phyloP scores from a whole-genome alignment of 257 asterid species.

The Fraxinus quadrangulata region DNA sequence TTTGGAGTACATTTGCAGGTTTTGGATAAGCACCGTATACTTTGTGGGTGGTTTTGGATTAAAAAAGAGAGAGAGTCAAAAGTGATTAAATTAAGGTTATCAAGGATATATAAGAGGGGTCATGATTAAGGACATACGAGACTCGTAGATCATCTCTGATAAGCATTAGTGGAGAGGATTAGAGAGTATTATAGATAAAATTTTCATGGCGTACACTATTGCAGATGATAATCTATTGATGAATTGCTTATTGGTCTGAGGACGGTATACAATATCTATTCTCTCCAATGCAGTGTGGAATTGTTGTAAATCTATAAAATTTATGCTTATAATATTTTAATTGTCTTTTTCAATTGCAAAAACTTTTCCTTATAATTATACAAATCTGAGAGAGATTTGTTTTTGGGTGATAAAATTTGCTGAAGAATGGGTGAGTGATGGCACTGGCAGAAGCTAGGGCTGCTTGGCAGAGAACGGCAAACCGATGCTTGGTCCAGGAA shows the following conservation, averaged over 20 bases:
- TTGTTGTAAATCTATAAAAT: too few species aligned
- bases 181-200: not conserved
- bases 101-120: not conserved
- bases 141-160: not conserved
- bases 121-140: not conserved
- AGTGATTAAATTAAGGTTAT: not conserved
- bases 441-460: conserved; percentile 85
- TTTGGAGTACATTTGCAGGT: not conserved
- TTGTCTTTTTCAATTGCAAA: not conserved
- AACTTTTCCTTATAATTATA: not conserved
- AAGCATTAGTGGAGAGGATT: not conserved
- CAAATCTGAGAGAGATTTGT: not conserved
- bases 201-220: not conserved
- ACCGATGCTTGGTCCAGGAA: conserved; percentile 85
- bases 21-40: not conserved
- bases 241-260: too few species aligned
- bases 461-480: conserved; percentile 85
- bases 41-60: not conserved
- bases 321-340: not conserved
- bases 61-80: not conserved
- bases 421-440: conserved; percentile 52
- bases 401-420: conserved; percentile 22
- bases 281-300: too few species aligned
- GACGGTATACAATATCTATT: too few species aligned
- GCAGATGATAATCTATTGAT: not conserved